Evolutionary conservation across 208 protist species (phyloP).

Genomic region (Polymyxa betae): DNA sequence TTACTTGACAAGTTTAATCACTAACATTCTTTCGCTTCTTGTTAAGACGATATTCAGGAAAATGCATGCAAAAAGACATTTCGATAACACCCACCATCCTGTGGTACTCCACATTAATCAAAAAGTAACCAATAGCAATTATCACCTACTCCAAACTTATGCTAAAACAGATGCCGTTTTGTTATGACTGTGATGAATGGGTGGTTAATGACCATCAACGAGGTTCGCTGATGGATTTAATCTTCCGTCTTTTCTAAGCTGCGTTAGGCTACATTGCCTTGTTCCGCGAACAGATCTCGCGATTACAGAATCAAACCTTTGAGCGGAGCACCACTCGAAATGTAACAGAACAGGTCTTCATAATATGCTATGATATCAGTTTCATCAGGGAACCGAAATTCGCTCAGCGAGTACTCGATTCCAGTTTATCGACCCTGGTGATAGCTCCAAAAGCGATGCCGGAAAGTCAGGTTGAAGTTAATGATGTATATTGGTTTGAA

Average conservation of each 20-base stretch:
- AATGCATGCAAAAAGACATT: conserved; percentile 19
- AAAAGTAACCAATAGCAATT: background rate
- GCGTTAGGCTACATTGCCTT: background rate
- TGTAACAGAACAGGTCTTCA: background rate
- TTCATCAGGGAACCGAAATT: conserved; percentile 39
- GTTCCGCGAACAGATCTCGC: background rate
- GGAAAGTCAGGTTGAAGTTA: background rate
- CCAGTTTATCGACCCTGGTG: background rate
- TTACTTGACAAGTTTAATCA: background rate
- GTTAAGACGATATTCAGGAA: background rate
- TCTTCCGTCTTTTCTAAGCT: background rate
- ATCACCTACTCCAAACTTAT: background rate
- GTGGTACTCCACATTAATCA: conserved; percentile 46
- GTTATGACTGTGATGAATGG: conserved; percentile 43
- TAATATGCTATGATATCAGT: background rate
- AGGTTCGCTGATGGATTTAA: background rate
- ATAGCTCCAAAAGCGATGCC: background rate
- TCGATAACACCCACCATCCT: background rate
- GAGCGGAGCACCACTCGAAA: background rate
- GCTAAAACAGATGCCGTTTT: conserved; percentile 25
- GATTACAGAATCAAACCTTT: conserved; percentile 37
- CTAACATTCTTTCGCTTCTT: background rate
- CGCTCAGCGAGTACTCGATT: background rate
- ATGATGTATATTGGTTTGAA: background rate
- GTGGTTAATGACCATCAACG: background rate